Conservation (phyloP, 345 rosid species). For the Noccaea bulbosa region DNA sequence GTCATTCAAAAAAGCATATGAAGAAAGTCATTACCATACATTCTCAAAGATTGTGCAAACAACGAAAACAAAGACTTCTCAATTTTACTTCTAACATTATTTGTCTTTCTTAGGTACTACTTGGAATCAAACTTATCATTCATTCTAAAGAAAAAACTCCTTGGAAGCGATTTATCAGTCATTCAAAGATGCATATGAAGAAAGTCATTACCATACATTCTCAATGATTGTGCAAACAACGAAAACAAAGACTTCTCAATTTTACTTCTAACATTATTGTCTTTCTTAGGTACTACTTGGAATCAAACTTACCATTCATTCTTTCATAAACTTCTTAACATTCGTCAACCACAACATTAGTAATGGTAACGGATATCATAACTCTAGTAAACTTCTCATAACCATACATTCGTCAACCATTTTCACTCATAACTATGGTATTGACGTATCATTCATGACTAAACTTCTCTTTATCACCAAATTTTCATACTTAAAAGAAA, state of each 20-base stretch:
- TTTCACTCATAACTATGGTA: too few species aligned
- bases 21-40: not conserved
- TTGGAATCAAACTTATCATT: not conserved
- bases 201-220: not conserved
- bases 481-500: too few species aligned
- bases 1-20: not conserved
- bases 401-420: too few species aligned
- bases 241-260: not conserved
- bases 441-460: too few species aligned
- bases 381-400: too few species aligned
- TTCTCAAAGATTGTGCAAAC: constrained; percentile 6
- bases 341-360: constrained; percentile 78
- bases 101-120: not conserved
- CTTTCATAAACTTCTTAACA: constrained; percentile 67
- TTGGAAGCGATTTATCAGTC: too few species aligned
- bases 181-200: not conserved
- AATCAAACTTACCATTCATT: constrained; percentile 16
- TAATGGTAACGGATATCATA: too few species aligned
- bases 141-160: too few species aligned
- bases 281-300: not conserved
- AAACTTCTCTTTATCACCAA: too few species aligned
- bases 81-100: not conserved
- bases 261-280: not conserved
- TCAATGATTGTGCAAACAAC: constrained; percentile 8
- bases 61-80: not conserved